These are phyloP conservation scores for Escallonia rubra DNA, from an alignment of 129 eudicot genomes.

Conservation along the genomic window DNA sequence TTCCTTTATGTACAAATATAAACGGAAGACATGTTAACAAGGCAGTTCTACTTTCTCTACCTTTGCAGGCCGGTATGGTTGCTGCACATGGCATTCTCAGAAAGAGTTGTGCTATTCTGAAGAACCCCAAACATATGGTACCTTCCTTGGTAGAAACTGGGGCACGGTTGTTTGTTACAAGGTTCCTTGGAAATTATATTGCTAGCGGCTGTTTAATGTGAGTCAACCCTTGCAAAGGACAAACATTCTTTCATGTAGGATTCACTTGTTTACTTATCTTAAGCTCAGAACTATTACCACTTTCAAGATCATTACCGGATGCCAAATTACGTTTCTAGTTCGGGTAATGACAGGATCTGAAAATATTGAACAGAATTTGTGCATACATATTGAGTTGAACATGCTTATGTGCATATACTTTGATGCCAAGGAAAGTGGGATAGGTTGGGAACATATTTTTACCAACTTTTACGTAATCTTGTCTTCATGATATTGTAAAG, in stretches of 20 bases:
- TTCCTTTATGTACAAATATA: background rate
- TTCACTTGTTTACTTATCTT: background rate
- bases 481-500: too few relatives aligned
- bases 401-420: too few relatives aligned
- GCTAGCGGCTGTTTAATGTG: constrained; percentile 70
- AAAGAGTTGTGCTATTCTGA: constrained; percentile 34
- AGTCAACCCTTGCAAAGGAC: constrained; percentile 22
- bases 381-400: too few relatives aligned
- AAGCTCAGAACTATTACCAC: too few relatives aligned
- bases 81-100: constrained; percentile 65
- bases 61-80: constrained; percentile 66
- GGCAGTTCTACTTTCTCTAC: background rate
- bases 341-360: background rate
- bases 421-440: too few relatives aligned
- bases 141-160: constrained; percentile 73
- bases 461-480: too few relatives aligned
- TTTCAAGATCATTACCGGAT: background rate
- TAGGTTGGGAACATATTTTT: too few relatives aligned
- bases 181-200: constrained; percentile 61
- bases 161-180: constrained; percentile 65
- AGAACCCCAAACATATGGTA: constrained; percentile 92
- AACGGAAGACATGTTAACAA: background rate
- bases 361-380: too few relatives aligned
- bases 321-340: background rate
- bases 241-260: background rate